Evolutionary conservation across 2,329 filamentous ascomycete genomes (phyloP).

Genomic region (Epichloe typhina): DNA sequence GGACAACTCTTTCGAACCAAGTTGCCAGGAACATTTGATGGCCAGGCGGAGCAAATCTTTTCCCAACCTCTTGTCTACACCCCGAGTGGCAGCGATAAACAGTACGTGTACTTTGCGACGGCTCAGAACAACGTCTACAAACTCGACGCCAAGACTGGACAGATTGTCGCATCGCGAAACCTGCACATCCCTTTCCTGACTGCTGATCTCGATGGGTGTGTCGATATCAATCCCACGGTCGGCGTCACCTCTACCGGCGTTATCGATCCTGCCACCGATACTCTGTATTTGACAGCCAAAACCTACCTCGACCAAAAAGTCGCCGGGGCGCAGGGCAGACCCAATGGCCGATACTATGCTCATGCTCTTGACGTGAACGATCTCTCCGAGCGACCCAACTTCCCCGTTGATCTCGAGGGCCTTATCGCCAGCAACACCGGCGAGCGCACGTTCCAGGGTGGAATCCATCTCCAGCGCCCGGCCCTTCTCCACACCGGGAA

Average conservation of each 20-base stretch:
- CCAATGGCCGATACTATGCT: constrained; percentile 22
- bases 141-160: constrained; percentile 39
- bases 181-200: constrained; percentile 36
- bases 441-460: constrained; percentile 35
- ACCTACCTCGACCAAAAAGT: constrained; percentile 24
- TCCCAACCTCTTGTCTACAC: constrained; percentile 39
- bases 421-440: constrained; percentile 31
- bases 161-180: constrained; percentile 32
- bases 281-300: constrained; percentile 30
- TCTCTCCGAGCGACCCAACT: constrained; percentile 24
- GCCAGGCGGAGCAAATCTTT: constrained; percentile 36
- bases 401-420: constrained; percentile 35
- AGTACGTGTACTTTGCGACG: constrained; percentile 43
- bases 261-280: constrained; percentile 31
- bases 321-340: constrained; percentile 18
- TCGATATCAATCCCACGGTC: constrained; percentile 33
- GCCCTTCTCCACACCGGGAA: constrained; percentile 31
- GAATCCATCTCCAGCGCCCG: constrained; percentile 38
- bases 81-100: constrained; percentile 27
- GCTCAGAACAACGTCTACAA: constrained; percentile 47
- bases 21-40: constrained; percentile 39
- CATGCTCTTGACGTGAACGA: constrained; percentile 27
- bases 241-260: constrained; percentile 33
- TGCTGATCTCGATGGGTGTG: constrained; percentile 33
- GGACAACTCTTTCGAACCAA: constrained; percentile 38